phyloP scores from a whole-genome alignment of 192 early-diverging fungal genomes.

The Linnemannia schmuckeri region DNA sequence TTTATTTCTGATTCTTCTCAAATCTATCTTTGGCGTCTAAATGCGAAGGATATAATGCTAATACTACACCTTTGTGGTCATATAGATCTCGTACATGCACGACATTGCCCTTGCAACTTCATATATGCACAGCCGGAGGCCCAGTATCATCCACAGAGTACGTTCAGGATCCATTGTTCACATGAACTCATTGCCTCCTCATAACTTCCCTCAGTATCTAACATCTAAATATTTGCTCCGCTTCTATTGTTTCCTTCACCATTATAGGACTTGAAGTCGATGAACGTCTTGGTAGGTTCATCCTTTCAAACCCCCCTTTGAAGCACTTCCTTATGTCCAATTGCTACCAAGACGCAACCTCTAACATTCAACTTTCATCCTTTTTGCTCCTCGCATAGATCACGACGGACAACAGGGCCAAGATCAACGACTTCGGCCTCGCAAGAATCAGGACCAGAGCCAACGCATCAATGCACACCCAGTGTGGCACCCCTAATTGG shows the following conservation, averaged over 20 bases:
- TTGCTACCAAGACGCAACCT: conserved; percentile 23
- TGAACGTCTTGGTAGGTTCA: conserved; percentile 73
- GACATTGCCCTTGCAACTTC: conserved; percentile 76
- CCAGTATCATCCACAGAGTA: conserved; percentile 80
- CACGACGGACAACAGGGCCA: conserved; percentile 72
- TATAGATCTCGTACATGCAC: conserved; percentile 80
- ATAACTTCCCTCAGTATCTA: not conserved
- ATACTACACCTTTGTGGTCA: not conserved
- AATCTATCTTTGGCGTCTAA: not conserved
- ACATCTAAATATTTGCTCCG: not conserved
- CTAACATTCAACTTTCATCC: not conserved
- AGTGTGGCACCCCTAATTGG: conserved; percentile 86
- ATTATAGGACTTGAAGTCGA: conserved; percentile 78
- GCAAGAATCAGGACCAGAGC: conserved; percentile 79
- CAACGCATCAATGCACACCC: conserved; percentile 79
- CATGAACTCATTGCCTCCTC: not conserved
- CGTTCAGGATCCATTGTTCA: conserved; percentile 1
- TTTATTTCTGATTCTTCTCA: not conserved
- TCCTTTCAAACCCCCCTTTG: not conserved
- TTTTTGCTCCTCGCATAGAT: conserved; percentile 39
- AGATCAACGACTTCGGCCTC: conserved; percentile 87
- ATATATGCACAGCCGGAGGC: conserved; percentile 79
- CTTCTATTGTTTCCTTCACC: not conserved
- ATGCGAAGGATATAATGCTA: not conserved
- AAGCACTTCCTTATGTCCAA: not conserved